Evolutionary conservation across 768 basidiomycete genomes (phyloP), one percentile per base, ranked within the genome.

Genomic region (Russula brevipes): DNA sequence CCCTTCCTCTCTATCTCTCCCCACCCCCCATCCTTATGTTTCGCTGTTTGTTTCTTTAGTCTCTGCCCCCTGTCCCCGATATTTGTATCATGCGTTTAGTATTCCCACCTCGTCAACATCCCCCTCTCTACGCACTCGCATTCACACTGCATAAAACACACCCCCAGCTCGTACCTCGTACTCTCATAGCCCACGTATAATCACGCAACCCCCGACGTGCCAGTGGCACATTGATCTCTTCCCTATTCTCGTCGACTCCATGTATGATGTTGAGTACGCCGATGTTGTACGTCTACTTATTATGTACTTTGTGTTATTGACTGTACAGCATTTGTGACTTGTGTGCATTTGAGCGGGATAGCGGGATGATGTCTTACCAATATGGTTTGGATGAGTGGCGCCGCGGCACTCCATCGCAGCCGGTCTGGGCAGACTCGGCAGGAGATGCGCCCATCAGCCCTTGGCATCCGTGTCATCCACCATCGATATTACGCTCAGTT

Each of bases 11-110:
- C 35, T 33, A 5, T 49, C 3, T 39, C 17, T 19, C 44, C 19
- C 33, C 49, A 14, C 55, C 41, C 36, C 30, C 24, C 24, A 24
- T 33, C 4, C 61, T 57, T 58, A 31, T 46, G 50, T 63, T 57
- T 63, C 36, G 12, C 52, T 35, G 51, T 49, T 3, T 47, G 57
- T 41, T 54, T 46, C 57, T 35, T 63, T 59, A 5, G 57, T 16
- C 45, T 63, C 57, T 31, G 11, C 31, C 61, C 61, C 53, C 45
- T 46, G 38, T 41, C 57, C 62, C 62, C 52, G 51, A 52, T 63
- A 63, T 54, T 46, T 59, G 57, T 63, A 63, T 57, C 57, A 63
- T 63, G 57, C 52, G 57, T 63, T 63, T 63, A 63, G 62, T 63
- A 53, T 58, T 39, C 57, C 45, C 11, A 19, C 33, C 36, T 39